Evolutionary conservation across 805 yeast genomes (phyloP).

Genomic region (Saccharomycopsis malanga): DNA sequence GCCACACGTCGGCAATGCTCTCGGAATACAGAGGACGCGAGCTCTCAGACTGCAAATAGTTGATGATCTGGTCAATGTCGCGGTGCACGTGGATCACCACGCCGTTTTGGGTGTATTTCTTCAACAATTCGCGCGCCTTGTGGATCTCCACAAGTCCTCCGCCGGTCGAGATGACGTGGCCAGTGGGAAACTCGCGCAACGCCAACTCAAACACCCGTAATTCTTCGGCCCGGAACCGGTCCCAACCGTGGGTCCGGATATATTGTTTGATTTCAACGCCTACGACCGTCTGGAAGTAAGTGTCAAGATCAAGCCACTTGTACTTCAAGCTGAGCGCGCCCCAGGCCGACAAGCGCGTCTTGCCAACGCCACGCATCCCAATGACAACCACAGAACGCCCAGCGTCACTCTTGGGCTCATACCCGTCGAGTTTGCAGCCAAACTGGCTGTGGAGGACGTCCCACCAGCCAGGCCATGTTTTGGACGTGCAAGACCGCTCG

Average conservation of each 20-base stretch:
- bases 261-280: constrained; percentile 50
- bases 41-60: constrained; percentile 67
- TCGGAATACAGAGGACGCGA: constrained; percentile 82
- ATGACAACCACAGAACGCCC: constrained; percentile 64
- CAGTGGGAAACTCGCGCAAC: constrained; percentile 34
- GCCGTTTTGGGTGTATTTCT: constrained; percentile 53
- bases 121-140: constrained; percentile 57
- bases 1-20: constrained; percentile 80
- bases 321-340: constrained; percentile 64
- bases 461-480: constrained; percentile 99
- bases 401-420: constrained; percentile 37
- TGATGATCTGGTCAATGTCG: constrained; percentile 70
- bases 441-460: constrained; percentile 72
- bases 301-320: constrained; percentile 68
- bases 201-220: constrained; percentile 45
- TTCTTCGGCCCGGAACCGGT: constrained; percentile 70
- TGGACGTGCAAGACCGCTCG: constrained; percentile 89
- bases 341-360: constrained; percentile 78
- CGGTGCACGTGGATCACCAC: constrained; percentile 88
- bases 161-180: constrained; percentile 82
- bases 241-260: constrained; percentile 75
- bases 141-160: constrained; percentile 89
- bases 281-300: constrained; percentile 50
- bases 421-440: constrained; percentile 62
- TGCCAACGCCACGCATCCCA: constrained; percentile 99